Base-by-base conservation (phyloP, 176 grass and related monocot genomes). In the Paspalum vaginatum region DNA sequence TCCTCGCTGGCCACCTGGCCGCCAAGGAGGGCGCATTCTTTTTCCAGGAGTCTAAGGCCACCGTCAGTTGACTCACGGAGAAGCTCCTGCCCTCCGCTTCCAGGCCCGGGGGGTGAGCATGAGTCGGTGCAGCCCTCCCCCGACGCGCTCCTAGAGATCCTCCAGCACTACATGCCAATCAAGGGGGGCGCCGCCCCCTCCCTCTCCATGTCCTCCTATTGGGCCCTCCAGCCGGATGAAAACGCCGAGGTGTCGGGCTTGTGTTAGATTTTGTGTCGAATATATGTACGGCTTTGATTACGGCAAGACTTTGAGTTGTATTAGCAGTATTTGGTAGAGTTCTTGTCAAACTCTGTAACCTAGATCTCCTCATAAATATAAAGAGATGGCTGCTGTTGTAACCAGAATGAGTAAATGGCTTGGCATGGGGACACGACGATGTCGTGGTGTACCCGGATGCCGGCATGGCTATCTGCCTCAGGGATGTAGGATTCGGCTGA, bases 131-230 rank as follows among this genome's bases (percentile, higher is more conserved):
- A 42, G 60, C 70, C 71, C 55, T 69, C 78, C 50, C 85, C 91
- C 12, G 91, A 97, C 80, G 91, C 93, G 57, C 88, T 97, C 8
- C 94, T 91, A 8, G 94, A 97, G 88, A 91, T 97, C 76, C 91
- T 97, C 76, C 94, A 88, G 54, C 94, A 97, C 85, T 82, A 83
- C 16, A 26, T 97, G 26, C 91, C 94, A 25, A 89, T 97, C 67
- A 91, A 87, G n/a, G 57, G 76, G 72, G 20, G 37, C 72, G 11
- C 71, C 86, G 4, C 64, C 76, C 40, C 89, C 47, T 87, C 90
- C 22, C 83, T 97, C 17, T 62, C 65, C 9, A 79, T 80, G 16
- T 80, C 85, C 61, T 87, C 90, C 78, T 87, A 85, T 62, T 93
- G 93, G 93, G 21, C 79, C 32, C 69, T 91, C 57, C 44, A 74